Conservation (phyloP, 1,284 basidiomycete genomes). For the Bjerkandera adusta region DNA sequence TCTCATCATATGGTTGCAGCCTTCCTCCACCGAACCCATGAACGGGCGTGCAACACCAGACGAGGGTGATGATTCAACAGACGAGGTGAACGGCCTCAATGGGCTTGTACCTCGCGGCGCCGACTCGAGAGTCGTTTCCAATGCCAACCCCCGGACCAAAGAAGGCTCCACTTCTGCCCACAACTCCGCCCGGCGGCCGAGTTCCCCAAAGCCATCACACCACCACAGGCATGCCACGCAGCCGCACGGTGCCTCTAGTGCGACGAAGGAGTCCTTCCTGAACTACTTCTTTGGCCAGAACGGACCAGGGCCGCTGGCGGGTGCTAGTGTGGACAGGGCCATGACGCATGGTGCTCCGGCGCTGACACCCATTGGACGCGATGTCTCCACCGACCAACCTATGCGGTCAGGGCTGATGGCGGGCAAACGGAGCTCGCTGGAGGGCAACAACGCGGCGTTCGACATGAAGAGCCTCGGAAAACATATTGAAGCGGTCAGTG, state of each 20-base stretch:
- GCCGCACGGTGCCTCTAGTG: conserved; percentile 29
- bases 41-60: conserved; percentile 50
- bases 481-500: conserved; percentile 88
- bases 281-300: conserved; percentile 95
- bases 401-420: conserved; percentile 61
- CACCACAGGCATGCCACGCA: conserved; percentile 29
- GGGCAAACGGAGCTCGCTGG: conserved; percentile 57
- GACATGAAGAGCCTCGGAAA: conserved; percentile 99
- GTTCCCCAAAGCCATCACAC: conserved; percentile 36
- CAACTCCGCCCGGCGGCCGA: conserved; percentile 34
- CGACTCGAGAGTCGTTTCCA: conserved; percentile 75
- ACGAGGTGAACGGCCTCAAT: conserved; percentile 49
- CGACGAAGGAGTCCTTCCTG: conserved; percentile 86
- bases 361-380: conserved; percentile 43
- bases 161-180: conserved; percentile 15
- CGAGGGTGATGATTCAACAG: conserved; percentile 58
- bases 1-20: conserved; percentile 17
- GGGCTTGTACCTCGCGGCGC: conserved; percentile 43
- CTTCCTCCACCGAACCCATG: conserved; percentile 26
- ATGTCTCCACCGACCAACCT: conserved; percentile 52
- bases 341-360: conserved; percentile 12
- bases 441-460: conserved; percentile 84
- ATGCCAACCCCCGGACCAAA: no score
- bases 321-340: conserved; percentile 42
- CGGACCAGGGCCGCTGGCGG: conserved; percentile 62